Conservation (phyloP, 768 basidiomycete genomes). For the Lactarius quietus region DNA sequence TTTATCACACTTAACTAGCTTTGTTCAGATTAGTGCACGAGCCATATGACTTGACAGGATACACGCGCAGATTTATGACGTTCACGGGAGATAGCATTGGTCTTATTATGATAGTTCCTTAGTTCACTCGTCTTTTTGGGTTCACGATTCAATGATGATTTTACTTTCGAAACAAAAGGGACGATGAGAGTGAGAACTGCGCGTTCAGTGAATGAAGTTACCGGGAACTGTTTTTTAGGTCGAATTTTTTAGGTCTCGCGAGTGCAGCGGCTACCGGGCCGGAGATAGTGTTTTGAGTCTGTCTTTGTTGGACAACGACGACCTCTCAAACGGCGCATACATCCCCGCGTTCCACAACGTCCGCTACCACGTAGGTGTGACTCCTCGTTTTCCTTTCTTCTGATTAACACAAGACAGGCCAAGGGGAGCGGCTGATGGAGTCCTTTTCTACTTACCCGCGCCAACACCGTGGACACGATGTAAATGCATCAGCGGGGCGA, state of each 20-base stretch:
- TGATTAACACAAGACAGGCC: neutral
- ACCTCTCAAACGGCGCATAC: neutral
- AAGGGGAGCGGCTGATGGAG: constrained; percentile 15
- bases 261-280: neutral
- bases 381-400: neutral
- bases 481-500: neutral
- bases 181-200: too few species aligned
- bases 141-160: neutral
- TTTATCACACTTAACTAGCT: neutral
- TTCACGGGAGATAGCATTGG: neutral
- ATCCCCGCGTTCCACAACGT: neutral
- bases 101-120: neutral
- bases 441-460: constrained; percentile 8
- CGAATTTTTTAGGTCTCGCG: too few species aligned
- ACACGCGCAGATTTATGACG: too few species aligned
- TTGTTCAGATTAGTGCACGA: neutral
- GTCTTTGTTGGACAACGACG: neutral
- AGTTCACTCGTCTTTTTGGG: neutral
- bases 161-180: neutral
- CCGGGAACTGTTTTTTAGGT: neutral
- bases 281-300: neutral
- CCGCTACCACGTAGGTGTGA: neutral
- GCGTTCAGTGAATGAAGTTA: too few species aligned
- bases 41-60: neutral
- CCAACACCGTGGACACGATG: constrained; percentile 17